These are phyloP conservation scores for Yarrowia keelungensis DNA, from an alignment of 805 yeast species.

Conservation along the genomic window DNA sequence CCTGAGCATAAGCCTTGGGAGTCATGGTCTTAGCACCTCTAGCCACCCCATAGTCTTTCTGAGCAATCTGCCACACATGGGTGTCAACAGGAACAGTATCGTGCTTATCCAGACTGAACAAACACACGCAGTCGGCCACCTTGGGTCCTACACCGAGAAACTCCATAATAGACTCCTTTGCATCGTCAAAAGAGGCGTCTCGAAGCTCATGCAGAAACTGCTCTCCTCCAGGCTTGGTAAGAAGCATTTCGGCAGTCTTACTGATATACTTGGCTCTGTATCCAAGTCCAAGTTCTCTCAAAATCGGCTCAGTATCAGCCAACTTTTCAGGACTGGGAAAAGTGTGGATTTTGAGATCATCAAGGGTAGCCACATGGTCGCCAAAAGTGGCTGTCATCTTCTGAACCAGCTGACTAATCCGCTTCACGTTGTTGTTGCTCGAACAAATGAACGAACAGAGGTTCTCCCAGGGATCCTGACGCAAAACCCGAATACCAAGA, in stretches of 20 bases:
- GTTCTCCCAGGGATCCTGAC: conserved; percentile 98
- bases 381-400: conserved; percentile 76
- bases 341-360: conserved; percentile 56
- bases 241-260: conserved; percentile 69
- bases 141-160: conserved; percentile 95
- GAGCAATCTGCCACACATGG: conserved; percentile 89
- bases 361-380: conserved; percentile 58
- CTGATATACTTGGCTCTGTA: conserved; percentile 89
- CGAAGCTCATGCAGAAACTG: conserved; percentile 51
- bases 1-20: conserved; percentile 60
- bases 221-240: conserved; percentile 48
- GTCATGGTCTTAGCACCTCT: conserved; percentile 56
- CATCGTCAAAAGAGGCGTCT: conserved; percentile 56
- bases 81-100: conserved; percentile 95
- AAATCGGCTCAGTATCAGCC: conserved; percentile 55
- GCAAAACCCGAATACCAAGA: conserved; percentile 79
- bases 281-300: conserved; percentile 70
- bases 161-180: conserved; percentile 64
- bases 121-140: conserved; percentile 94
- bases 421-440: conserved; percentile 91
- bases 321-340: conserved; percentile 75
- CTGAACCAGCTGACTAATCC: conserved; percentile 93
- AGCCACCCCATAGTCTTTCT: conserved; percentile 73
- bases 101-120: conserved; percentile 88
- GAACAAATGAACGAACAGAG: conserved; percentile 90